Base-by-base conservation (phyloP, 2,329 filamentous ascomycete species). In the Annulohypoxylon truncatum region DNA sequence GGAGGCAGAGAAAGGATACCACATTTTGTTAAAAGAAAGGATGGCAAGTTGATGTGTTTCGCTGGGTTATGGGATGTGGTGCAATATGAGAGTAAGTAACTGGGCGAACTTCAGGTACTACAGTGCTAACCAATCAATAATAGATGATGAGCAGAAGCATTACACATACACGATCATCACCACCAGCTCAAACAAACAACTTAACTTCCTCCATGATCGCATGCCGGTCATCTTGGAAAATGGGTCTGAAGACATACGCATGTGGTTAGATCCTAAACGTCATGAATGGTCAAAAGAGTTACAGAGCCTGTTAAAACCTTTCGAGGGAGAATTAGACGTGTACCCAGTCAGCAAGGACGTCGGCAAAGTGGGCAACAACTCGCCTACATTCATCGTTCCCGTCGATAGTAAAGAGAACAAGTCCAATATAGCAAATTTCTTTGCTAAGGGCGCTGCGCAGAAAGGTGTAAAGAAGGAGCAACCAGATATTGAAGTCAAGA, bases 151-250 rank as follows among this genome's bases (percentile, higher is more conserved):
- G 1, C 84, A 88, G 2, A 92, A 90, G 77, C 80, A 89, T 4
- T 97, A 95, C 77, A 96, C 93, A 0, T 99, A 97, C 78, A 95
- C 94, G 1, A 89, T 99, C 76, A 95, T 98, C 77, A 99, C 96
- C 0, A 98, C 95, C 1, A 87, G 90, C 65, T 92, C 93, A 6
- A 97, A 95, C 74, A 83, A 89, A 67, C 91, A 95, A 76, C 83
- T 98, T 51, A 89, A 84, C 26, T 98, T 97, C 71, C 83, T 99
- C 15, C 96, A 99, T 76, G 91, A 97, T 74, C 90, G 96, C 13
- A 99, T 99, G 96, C 96, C 96, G 0, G 95, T 97, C 4, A 92
- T 98, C 28, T 78, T 99, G 0, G 90, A 97, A 4, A 89, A 92
- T 3, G 89, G 89, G 3, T 93, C 90, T 0, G 85, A 92, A 1